Conservation (phyloP, 768 basidiomycete genomes). For the Trametes cingulata region DNA sequence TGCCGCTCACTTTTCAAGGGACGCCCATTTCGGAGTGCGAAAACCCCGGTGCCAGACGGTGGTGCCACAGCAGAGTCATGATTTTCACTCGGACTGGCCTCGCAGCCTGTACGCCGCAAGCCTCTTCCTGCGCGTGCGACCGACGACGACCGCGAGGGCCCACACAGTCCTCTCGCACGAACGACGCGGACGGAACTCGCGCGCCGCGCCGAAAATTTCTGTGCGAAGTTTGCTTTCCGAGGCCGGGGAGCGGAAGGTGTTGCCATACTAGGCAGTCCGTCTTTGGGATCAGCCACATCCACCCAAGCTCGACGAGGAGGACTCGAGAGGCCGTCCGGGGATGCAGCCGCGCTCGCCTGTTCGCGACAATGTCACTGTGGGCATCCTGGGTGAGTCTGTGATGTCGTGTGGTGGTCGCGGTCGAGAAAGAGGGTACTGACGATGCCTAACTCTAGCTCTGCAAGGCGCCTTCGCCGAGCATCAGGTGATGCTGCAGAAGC, state of each 20-base stretch:
- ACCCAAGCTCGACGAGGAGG: neutral
- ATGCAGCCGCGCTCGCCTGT: conserved; percentile 14
- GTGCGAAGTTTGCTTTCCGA: conserved; percentile 1
- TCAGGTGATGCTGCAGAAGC: conserved; percentile 63
- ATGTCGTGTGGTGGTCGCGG: neutral
- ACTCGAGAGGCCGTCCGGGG: neutral
- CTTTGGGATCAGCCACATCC: conserved; percentile 11
- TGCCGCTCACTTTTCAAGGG: neutral
- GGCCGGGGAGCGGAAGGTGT: neutral
- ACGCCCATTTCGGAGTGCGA: conserved; percentile 9
- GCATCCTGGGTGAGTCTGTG: conserved; percentile 19
- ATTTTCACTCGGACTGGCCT: neutral
- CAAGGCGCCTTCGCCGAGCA: conserved; percentile 95
- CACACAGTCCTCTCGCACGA: neutral
- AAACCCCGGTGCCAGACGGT: neutral
- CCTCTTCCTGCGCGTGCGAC: neutral
- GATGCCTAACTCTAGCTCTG: conserved; percentile 54
- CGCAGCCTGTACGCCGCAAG: neutral
- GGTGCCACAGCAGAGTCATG: conserved; percentile 11
- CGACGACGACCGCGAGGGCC: neutral
- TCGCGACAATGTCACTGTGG: conserved; percentile 21
- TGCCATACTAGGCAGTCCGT: conserved; percentile 10
- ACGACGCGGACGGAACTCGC: neutral
- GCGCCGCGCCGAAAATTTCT: neutral
- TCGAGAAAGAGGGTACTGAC: neutral